Percentiles rank a stretch among this genome's conserved stretches.
phyloP scores from a whole-genome alignment of 345 rosid species.

The Conringia planisiliqua region DNA sequence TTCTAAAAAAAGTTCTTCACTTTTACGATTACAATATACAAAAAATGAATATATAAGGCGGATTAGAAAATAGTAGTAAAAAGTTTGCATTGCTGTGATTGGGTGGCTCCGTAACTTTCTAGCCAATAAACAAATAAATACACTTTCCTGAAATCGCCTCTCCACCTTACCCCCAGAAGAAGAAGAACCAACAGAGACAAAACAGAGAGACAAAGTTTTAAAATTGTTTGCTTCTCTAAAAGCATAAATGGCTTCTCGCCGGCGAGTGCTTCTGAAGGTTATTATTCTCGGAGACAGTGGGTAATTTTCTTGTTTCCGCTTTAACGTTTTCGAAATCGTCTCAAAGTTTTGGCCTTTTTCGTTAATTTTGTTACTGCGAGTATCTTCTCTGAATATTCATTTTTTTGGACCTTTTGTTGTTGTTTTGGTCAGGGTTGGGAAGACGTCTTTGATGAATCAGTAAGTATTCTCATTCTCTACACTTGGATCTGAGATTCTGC shows the following conservation, averaged over 20 bases:
- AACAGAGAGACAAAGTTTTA: not conserved
- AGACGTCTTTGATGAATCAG: slow-evolving; percentile 94
- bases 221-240: not conserved
- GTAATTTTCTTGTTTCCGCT: slow-evolving; percentile 24
- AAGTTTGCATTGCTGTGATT: not conserved
- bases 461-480: slow-evolving; percentile 25
- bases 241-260: slow-evolving; percentile 64
- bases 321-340: not conserved
- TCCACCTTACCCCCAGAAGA: not conserved
- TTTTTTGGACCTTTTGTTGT: not conserved
- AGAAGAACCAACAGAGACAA: not conserved
- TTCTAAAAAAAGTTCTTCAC: not conserved
- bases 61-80: not conserved
- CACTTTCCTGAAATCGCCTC: not conserved
- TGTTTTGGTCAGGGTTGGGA: slow-evolving; percentile 60
- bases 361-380: not conserved
- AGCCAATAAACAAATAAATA: not conserved
- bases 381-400: not conserved
- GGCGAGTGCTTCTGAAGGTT: slow-evolving; percentile 80
- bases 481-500: slow-evolving; percentile 16
- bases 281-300: slow-evolving; percentile 92
- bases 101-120: slow-evolving; percentile 10
- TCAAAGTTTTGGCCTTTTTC: not conserved
- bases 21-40: no score
- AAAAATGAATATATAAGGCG: no score